Evolutionary conservation across 805 yeast genomes (phyloP).

Genomic region (Myxozyma neglecta): DNA sequence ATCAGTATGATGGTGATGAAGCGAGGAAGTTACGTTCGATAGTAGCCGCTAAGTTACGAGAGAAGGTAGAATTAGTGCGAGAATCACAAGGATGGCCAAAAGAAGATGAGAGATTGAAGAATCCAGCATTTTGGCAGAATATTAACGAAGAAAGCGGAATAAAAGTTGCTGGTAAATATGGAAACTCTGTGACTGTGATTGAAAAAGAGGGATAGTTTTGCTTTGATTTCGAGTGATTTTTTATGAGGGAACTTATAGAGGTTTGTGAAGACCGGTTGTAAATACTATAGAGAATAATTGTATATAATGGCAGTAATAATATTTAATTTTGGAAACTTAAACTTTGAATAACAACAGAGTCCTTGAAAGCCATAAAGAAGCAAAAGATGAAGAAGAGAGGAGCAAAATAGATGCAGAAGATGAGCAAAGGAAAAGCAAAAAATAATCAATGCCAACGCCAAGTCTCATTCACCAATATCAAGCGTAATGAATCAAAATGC

Average conservation of each 20-base stretch:
- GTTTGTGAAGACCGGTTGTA: no score
- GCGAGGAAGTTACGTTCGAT: slow-evolving; percentile 68
- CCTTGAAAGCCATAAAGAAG: background rate
- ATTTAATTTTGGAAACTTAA: no score
- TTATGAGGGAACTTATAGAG: background rate
- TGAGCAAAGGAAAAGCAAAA: no score
- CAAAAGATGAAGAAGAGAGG: no score
- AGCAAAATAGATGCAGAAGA: no score
- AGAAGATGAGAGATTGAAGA: slow-evolving; percentile 69
- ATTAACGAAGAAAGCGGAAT: slow-evolving; percentile 65
- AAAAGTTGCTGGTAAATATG: slow-evolving; percentile 68
- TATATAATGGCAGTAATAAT: no score
- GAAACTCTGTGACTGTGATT: slow-evolving; percentile 15
- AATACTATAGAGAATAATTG: no score
- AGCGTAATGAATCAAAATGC: background rate
- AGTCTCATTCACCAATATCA: background rate
- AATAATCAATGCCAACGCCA: background rate
- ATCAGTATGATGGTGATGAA: slow-evolving; percentile 59
- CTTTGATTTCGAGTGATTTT: background rate
- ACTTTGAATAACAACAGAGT: no score
- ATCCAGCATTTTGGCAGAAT: slow-evolving; percentile 72
- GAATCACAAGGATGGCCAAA: slow-evolving; percentile 42
- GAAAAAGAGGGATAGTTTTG: slow-evolving; percentile 23
- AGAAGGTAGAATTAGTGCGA: slow-evolving; percentile 47
- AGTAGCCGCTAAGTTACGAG: slow-evolving; percentile 68